Base-by-base conservation (phyloP, 768 basidiomycete genomes). In the Chalciporus piperatus region DNA sequence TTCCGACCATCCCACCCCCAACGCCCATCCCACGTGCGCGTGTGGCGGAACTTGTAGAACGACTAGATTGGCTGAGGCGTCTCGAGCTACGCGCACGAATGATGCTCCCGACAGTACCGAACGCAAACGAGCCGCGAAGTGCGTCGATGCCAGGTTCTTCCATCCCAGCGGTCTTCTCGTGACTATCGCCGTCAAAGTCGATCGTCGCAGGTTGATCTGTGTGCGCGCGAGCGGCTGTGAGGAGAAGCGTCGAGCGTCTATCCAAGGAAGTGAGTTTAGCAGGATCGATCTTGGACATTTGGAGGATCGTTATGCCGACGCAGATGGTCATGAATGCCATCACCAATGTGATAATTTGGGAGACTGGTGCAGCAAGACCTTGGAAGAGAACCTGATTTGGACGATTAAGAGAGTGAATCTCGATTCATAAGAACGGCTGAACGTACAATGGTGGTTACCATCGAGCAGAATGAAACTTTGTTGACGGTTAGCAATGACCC, bases 131-230 rank as follows among this genome's bases (percentile, higher is more conserved):
- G 14, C 96, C 95, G 16, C 97, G 82, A 0, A 98, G 78, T 2
- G 94, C 81, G 55, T 93, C 94, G 67, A 97, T 89, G 3, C 95
- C 95, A 0, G 96, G 95, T 58, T 98, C 92, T 67, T 98, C 93
- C 17, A 83, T 51, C 0, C 81, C 85, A 5, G 79, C 52, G 2
- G 76, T 60, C 13, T 71, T 67, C 48, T 83, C 82, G 62, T 91
- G 90, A 14, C 3, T 7, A 68, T 93, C 92, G 28, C 54, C 41
- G 48, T 85, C 85, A 48, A 60, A 39, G 30, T 65, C 54, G 37
- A 60, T 56, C 10, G 65, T 65, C 5, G 63, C 65, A 1, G 77
- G 59, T 1, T 74, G 74, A 56, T 89, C 86, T 3, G 88, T 89
- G 40, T 84, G 82, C 20, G 75, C 65, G 17, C 84, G 81, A 2